Evolutionary conservation across 495 filamentous ascomycete species (phyloP).

Genomic region (Aspergillus conjunctus): DNA sequence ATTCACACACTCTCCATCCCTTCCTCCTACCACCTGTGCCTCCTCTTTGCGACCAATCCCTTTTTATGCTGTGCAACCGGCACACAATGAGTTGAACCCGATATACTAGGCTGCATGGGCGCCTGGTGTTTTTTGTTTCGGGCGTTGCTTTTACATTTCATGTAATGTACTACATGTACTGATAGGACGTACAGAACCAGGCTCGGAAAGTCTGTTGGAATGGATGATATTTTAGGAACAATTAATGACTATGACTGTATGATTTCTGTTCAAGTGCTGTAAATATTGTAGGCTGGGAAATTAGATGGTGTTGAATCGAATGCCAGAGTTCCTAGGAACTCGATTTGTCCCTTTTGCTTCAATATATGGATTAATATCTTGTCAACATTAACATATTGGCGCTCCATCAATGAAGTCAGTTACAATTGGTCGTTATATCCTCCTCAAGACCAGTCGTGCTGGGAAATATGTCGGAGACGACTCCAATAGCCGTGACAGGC

Average conservation of each 20-base stretch:
- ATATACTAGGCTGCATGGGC: constrained; percentile 10
- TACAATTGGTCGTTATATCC: no score
- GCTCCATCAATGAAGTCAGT: no score
- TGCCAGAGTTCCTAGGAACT: no score
- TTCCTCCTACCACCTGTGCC: neutral
- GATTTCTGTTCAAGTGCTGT: constrained; percentile 31
- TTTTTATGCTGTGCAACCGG: neutral
- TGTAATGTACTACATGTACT: constrained; percentile 43
- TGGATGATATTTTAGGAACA: constrained; percentile 30
- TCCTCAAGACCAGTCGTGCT: no score
- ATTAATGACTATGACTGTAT: constrained; percentile 43
- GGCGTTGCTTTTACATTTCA: constrained; percentile 18
- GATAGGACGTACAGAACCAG: constrained; percentile 36
- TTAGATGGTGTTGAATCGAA: no score
- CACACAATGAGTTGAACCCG: neutral
- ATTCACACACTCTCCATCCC: neutral
- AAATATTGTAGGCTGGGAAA: neutral
- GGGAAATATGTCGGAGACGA: no score
- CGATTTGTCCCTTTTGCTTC: no score
- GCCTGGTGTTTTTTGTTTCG: constrained; percentile 4
- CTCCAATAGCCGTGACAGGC: no score
- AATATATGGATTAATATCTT: no score
- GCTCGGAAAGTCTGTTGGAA: constrained; percentile 28
- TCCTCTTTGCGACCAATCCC: neutral
- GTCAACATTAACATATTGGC: no score